A percentile compares a stretch with the other conserved stretches of the same genome.
These are phyloP conservation scores for Penicillium sp. DNA, from an alignment of 2,329 filamentous ascomycete species.

Conservation along the genomic window DNA sequence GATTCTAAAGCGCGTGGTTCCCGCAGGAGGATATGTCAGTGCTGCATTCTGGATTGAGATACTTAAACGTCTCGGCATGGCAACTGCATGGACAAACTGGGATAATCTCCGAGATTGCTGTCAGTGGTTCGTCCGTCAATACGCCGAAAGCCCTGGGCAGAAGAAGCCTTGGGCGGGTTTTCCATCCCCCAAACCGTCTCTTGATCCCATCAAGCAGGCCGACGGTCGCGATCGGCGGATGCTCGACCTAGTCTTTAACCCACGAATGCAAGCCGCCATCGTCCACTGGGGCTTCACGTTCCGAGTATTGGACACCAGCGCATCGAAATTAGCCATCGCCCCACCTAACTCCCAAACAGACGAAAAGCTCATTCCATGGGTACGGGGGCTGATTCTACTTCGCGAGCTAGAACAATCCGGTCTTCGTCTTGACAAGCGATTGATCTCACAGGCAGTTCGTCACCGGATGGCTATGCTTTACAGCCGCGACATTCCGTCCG, in stretches of 20 bases:
- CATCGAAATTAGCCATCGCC: constrained; percentile 19
- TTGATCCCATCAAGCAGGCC: neutral
- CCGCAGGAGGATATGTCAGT: constrained; percentile 44
- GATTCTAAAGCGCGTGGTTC: constrained; percentile 49
- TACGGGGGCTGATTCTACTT: constrained; percentile 41
- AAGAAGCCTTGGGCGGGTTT: constrained; percentile 9
- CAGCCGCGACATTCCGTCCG: constrained; percentile 30
- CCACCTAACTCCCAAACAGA: constrained; percentile 13
- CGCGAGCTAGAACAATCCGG: constrained; percentile 38
- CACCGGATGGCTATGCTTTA: constrained; percentile 40
- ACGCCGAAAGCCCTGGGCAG: constrained; percentile 23
- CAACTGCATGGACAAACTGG: constrained; percentile 43
- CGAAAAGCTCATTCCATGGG: constrained; percentile 37
- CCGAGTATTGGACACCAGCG: constrained; percentile 24
- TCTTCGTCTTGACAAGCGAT: constrained; percentile 30
- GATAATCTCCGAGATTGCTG: constrained; percentile 52
- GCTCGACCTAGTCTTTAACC: constrained; percentile 44
- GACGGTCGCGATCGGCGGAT: constrained; percentile 21
- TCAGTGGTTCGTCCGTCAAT: constrained; percentile 51
- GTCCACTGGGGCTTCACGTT: constrained; percentile 51
- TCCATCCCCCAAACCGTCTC: constrained; percentile 1
- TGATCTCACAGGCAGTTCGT: constrained; percentile 35
- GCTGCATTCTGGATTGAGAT: constrained; percentile 56
- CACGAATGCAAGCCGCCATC: constrained; percentile 46
- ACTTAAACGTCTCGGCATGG: constrained; percentile 59